Conservation (phyloP, 116 monocot genomes). For the Posidonia oceanica region DNA sequence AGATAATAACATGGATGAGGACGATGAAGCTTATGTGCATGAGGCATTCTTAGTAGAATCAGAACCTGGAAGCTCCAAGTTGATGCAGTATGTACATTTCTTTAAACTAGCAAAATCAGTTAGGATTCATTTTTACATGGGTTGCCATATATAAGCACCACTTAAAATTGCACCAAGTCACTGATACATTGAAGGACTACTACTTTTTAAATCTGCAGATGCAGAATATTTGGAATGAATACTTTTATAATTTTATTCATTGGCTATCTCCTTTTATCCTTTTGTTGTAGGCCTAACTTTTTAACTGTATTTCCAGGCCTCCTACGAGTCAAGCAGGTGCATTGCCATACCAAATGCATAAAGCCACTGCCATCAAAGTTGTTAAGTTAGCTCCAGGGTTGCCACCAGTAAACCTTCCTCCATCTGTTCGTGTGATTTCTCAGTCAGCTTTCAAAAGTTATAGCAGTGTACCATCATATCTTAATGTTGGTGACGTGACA, state of each 20-base stretch:
- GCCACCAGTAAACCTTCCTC: constrained; percentile 90
- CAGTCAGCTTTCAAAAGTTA: constrained; percentile 58
- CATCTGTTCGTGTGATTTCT: constrained; percentile 80
- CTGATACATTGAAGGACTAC: neutral
- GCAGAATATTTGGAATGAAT: neutral
- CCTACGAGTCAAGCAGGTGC: constrained; percentile 7
- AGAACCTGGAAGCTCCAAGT: constrained; percentile 25
- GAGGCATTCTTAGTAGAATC: constrained; percentile 80
- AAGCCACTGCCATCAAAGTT: constrained; percentile 31
- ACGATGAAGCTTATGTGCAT: constrained; percentile 88
- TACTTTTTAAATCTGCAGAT: neutral
- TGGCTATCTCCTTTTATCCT: neutral
- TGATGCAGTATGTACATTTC: constrained; percentile 7
- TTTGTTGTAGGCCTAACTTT: neutral
- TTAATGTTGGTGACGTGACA: neutral
- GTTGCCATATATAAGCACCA: no score
- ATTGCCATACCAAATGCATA: constrained; percentile 24
- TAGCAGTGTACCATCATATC: constrained; percentile 8
- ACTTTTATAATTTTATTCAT: neutral
- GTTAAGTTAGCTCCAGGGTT: constrained; percentile 91
- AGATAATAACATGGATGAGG: constrained; percentile 35
- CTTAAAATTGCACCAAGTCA: neutral
- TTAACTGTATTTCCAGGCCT: constrained; percentile 6
- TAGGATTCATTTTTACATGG: neutral
- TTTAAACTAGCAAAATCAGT: constrained; percentile 9